These are phyloP conservation scores for Lonicera japonica DNA, from an alignment of 129 eudicot species.

Conservation along the genomic window DNA sequence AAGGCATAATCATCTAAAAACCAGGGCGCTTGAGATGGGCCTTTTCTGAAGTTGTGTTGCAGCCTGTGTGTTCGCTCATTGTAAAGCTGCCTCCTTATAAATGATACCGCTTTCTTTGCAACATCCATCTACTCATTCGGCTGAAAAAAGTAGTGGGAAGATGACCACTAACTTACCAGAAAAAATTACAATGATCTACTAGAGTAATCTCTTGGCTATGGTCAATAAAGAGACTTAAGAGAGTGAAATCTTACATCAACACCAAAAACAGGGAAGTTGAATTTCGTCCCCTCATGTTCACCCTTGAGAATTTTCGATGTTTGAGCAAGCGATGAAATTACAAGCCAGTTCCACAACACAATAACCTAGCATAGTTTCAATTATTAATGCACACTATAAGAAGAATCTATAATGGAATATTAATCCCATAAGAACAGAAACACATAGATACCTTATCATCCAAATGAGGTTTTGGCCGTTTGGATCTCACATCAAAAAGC, in stretches of 20 bases:
- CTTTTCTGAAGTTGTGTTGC: slow-evolving; percentile 78
- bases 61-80: slow-evolving; percentile 44
- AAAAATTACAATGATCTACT: too few species aligned
- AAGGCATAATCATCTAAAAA: slow-evolving; percentile 93
- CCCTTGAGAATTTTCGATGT: slow-evolving; percentile 72
- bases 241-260: slow-evolving; percentile 37
- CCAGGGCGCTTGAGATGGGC: slow-evolving; percentile 93
- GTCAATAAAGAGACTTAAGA: too few species aligned
- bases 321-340: slow-evolving; percentile 78
- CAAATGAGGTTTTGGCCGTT: slow-evolving; percentile 80
- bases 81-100: slow-evolving; percentile 68
- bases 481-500: slow-evolving; percentile 69
- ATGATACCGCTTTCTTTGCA: slow-evolving; percentile 66
- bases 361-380: slow-evolving; percentile 45
- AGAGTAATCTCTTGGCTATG: too few species aligned
- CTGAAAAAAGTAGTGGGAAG: slow-evolving; percentile 17
- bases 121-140: slow-evolving; percentile 78
- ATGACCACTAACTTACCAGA: neutral
- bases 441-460: slow-evolving; percentile 95
- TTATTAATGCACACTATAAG: neutral
- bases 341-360: slow-evolving; percentile 92
- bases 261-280: slow-evolving; percentile 66
- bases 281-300: slow-evolving; percentile 54
- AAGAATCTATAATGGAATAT: neutral
- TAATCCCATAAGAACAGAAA: too few species aligned